Evolutionary conservation across 2,329 filamentous ascomycete genomes (phyloP).

Genomic region (Ophioceras dolichostomum): DNA sequence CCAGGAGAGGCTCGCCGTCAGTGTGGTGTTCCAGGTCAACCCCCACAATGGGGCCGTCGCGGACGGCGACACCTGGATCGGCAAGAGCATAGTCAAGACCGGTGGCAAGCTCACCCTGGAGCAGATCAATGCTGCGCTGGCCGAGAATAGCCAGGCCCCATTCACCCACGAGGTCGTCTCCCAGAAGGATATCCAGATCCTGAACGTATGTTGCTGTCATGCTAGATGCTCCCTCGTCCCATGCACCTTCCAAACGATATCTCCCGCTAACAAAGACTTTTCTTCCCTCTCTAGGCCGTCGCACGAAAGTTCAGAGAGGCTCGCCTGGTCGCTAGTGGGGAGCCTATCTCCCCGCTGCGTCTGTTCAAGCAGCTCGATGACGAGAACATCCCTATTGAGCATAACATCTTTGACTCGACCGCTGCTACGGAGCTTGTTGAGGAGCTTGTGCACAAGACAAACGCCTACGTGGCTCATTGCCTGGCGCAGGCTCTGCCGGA

Average conservation of each 20-base stretch:
- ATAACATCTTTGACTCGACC: conserved; percentile 90
- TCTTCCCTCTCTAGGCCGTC: conserved; percentile 40
- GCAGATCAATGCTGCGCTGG: conserved; percentile 74
- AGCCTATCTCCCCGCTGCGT: conserved; percentile 73
- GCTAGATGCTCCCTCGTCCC: neutral
- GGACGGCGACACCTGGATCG: conserved; percentile 86
- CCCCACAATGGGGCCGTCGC: conserved; percentile 63
- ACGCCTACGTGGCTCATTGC: conserved; percentile 78
- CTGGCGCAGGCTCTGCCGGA: conserved; percentile 70
- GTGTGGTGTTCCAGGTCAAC: conserved; percentile 86
- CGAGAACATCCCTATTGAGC: conserved; percentile 92
- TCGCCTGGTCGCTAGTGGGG: conserved; percentile 68
- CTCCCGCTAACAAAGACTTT: neutral
- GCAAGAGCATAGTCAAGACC: conserved; percentile 89
- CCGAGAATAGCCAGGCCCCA: conserved; percentile 41
- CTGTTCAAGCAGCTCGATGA: conserved; percentile 91
- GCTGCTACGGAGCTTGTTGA: conserved; percentile 86
- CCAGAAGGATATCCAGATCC: conserved; percentile 65
- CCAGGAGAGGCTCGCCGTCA: conserved; percentile 84
- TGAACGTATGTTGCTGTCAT: conserved; percentile 44
- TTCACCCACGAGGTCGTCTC: conserved; percentile 49
- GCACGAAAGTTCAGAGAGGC: conserved; percentile 84
- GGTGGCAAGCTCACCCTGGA: conserved; percentile 72
- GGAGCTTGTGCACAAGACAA: conserved; percentile 88
- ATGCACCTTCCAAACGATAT: neutral